Evolutionary conservation across 306 rosid genomes (phyloP).

Genomic region (Psophocarpus tetragonolobus): DNA sequence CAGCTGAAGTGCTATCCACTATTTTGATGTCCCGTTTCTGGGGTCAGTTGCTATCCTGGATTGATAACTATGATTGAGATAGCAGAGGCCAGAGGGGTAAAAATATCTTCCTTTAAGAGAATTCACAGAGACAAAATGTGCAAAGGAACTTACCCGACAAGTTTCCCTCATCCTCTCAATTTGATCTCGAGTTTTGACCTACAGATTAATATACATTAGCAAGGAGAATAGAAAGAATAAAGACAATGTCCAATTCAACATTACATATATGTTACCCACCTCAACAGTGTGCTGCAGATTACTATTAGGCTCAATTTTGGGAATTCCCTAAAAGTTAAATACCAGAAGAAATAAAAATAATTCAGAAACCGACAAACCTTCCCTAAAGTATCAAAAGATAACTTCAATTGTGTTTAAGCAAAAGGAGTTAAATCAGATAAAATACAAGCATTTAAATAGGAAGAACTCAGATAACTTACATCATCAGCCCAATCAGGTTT

Average conservation of each 20-base stretch:
- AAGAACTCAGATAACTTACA: no score
- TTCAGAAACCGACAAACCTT: slow-evolving; percentile 23
- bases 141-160: slow-evolving; percentile 57
- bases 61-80: not conserved
- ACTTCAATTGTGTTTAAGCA: no score
- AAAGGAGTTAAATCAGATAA: no score
- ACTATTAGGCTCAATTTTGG: no score
- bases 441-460: no score
- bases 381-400: no score
- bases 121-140: not conserved
- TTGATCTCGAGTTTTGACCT: slow-evolving; percentile 79
- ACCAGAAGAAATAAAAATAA: slow-evolving; percentile 19
- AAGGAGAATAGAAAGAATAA: not conserved
- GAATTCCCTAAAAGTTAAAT: slow-evolving; percentile 62
- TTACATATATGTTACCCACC: no score
- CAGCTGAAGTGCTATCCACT: no score
- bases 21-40: no score
- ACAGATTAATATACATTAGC: slow-evolving; percentile 31
- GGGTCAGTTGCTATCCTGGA: not conserved
- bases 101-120: not conserved
- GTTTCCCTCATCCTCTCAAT: slow-evolving; percentile 78
- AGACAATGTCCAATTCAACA: not conserved
- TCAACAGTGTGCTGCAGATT: no score
- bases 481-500: no score
- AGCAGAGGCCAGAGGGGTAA: not conserved